Conservation (phyloP, 164 flowering plant genomes). For the Stephania cephalantha region DNA sequence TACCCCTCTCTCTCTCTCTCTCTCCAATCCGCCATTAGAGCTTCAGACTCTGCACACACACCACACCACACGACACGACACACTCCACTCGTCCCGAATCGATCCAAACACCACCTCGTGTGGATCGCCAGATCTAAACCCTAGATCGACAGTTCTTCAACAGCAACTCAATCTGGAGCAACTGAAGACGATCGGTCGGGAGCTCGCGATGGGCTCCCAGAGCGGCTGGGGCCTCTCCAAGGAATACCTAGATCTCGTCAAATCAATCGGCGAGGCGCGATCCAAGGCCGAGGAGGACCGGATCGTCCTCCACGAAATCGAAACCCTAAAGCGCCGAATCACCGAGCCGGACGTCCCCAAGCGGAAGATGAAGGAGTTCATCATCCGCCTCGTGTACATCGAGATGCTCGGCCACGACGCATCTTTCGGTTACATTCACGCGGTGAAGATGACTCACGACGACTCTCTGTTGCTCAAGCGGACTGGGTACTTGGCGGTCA, state of each 20-base stretch:
- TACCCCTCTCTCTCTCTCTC: neutral
- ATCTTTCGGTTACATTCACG: constrained; percentile 95
- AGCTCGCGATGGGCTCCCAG: constrained; percentile 97
- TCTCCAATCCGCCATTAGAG: neutral
- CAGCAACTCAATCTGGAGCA: constrained; percentile 63
- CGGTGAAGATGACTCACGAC: constrained; percentile 98
- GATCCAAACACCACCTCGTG: neutral
- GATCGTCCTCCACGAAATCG: constrained; percentile 81
- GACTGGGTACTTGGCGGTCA: constrained; percentile 93
- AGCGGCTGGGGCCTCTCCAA: constrained; percentile 89
- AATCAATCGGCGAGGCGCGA: constrained; percentile 95
- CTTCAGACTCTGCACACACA: neutral
- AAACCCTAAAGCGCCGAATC: constrained; percentile 69
- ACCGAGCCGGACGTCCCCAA: constrained; percentile 78
- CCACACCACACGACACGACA: neutral
- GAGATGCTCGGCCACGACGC: constrained; percentile 99
- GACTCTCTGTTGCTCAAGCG: constrained; percentile 62
- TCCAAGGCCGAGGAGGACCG: constrained; percentile 98
- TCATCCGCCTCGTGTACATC: constrained; percentile 78
- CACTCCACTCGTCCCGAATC: neutral
- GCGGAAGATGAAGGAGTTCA: constrained; percentile 92
- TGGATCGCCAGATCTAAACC: neutral
- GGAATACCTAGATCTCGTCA: constrained; percentile 88
- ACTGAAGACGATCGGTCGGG: constrained; percentile 85
- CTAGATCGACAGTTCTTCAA: neutral